These are phyloP conservation scores for Ceratocystis smalleyi DNA, from an alignment of 2,329 filamentous ascomycete species.

Conservation along the genomic window DNA sequence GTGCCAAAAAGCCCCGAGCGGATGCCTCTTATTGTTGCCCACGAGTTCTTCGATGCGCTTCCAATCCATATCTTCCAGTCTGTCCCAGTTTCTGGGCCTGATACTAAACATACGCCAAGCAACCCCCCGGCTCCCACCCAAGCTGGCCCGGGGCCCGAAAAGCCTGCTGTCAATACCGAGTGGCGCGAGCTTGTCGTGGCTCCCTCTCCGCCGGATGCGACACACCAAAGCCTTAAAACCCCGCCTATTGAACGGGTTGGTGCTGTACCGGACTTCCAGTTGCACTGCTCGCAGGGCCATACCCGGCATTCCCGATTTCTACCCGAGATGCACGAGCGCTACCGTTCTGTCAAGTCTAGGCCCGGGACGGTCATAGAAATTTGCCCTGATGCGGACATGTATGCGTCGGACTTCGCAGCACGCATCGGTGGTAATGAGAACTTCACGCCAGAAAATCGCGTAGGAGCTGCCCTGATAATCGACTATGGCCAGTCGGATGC, in stretches of 20 bases:
- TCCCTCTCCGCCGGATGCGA: slow-evolving; percentile 41
- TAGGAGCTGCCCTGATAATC: slow-evolving; percentile 78
- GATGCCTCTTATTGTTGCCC: slow-evolving; percentile 84
- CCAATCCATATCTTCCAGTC: slow-evolving; percentile 92
- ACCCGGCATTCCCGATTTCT: slow-evolving; percentile 78
- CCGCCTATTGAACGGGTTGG: slow-evolving; percentile 36
- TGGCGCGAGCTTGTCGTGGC: slow-evolving; percentile 76
- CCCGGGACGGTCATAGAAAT: slow-evolving; percentile 68
- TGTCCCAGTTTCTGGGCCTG: slow-evolving; percentile 33
- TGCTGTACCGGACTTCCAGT: slow-evolving; percentile 65
- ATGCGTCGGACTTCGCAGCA: slow-evolving; percentile 63
- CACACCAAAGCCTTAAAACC: slow-evolving; percentile 38
- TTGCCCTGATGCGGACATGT: slow-evolving; percentile 71
- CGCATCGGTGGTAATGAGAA: slow-evolving; percentile 57
- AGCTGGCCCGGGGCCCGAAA: slow-evolving; percentile 26
- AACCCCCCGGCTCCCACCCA: slow-evolving; percentile 20
- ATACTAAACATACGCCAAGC: slow-evolving; percentile 25
- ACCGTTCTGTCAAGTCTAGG: slow-evolving; percentile 52
- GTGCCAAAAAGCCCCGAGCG: slow-evolving; percentile 48
- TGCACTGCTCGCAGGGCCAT: slow-evolving; percentile 57
- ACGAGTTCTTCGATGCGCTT: slow-evolving; percentile 96
- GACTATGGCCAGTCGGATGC: slow-evolving; percentile 65
- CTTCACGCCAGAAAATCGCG: background rate
- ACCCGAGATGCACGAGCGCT: slow-evolving; percentile 65
- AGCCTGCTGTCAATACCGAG: slow-evolving; percentile 26